A percentile compares a stretch with the other conserved stretches of the same genome.
Evolutionary conservation across 805 yeast species (phyloP).

Genomic region (Maudiozyma saulgeensis): DNA sequence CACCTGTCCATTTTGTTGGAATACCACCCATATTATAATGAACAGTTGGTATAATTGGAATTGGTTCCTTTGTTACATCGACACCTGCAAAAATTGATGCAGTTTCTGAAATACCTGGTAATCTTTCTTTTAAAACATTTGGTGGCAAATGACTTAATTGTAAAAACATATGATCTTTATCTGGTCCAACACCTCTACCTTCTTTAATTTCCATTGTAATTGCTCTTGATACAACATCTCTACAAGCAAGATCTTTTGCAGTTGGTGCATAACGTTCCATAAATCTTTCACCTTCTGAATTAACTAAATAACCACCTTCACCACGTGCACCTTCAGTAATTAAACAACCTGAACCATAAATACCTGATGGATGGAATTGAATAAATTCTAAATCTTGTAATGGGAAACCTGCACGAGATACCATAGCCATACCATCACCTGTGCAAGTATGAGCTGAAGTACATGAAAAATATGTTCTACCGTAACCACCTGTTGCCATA

Average conservation of each 20-base stretch:
- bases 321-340: conserved; percentile 99
- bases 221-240: conserved; percentile 97
- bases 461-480: conserved; percentile 97
- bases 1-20: conserved; percentile 97
- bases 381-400: conserved; percentile 95
- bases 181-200: conserved; percentile 98
- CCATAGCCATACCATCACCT: conserved; percentile 99
- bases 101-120: conserved; percentile 98
- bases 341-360: conserved; percentile 97
- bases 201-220: conserved; percentile 97
- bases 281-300: conserved; percentile 97
- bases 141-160: conserved; percentile 94
- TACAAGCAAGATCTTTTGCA: conserved; percentile 95
- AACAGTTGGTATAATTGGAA: conserved; percentile 95
- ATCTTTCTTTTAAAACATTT: conserved; percentile 81
- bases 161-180: conserved; percentile 88
- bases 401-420: conserved; percentile 95
- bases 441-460: conserved; percentile 99
- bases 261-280: conserved; percentile 99
- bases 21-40: conserved; percentile 99
- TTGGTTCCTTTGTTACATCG: conserved; percentile 98
- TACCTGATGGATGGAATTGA: conserved; percentile 99
- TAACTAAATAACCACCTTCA: conserved; percentile 96
- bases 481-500: conserved; percentile 98
- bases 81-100: conserved; percentile 98